Evolutionary conservation across 1,284 basidiomycete genomes (phyloP).

Genomic region (Irpex sp.): DNA sequence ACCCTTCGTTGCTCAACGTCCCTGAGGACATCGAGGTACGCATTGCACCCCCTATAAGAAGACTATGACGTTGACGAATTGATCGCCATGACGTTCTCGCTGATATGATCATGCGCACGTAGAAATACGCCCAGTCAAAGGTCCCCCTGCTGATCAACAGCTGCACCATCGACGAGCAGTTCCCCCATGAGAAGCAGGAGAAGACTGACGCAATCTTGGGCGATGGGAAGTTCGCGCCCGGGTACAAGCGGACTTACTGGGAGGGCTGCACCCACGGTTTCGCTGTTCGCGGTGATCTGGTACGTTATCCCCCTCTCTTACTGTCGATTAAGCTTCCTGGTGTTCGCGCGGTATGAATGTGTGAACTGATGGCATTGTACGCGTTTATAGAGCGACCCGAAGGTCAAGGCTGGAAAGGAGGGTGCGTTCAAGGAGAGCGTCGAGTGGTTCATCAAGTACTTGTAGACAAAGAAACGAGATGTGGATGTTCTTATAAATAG

Average conservation of each 20-base stretch:
- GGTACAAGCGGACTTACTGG: constrained; percentile 43
- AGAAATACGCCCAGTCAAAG: constrained; percentile 50
- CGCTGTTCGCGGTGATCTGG: constrained; percentile 35
- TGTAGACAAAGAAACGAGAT: constrained; percentile 8
- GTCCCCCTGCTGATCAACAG: constrained; percentile 63
- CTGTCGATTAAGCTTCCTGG: neutral
- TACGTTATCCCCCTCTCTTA: constrained; percentile 13
- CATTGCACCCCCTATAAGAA: neutral
- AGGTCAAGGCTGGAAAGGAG: constrained; percentile 29
- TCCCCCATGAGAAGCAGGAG: constrained; percentile 44
- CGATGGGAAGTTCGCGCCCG: constrained; percentile 42
- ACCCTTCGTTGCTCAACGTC: constrained; percentile 66
- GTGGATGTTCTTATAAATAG: neutral
- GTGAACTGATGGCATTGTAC: neutral
- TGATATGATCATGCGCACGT: neutral
- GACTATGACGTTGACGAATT: neutral
- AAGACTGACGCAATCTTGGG: constrained; percentile 56
- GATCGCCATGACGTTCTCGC: constrained; percentile 7
- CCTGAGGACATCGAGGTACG: constrained; percentile 55
- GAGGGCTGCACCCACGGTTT: constrained; percentile 52
- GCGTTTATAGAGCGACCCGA: constrained; percentile 23
- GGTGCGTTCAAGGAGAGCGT: constrained; percentile 29
- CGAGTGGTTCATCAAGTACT: constrained; percentile 25
- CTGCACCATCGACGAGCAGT: constrained; percentile 50
- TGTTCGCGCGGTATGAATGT: neutral